A percentile compares a stretch with the other conserved stretches of the same genome.
phyloP scores from a whole-genome alignment of 2,329 filamentous ascomycete genomes.

The Colletotrichum zoysiae region DNA sequence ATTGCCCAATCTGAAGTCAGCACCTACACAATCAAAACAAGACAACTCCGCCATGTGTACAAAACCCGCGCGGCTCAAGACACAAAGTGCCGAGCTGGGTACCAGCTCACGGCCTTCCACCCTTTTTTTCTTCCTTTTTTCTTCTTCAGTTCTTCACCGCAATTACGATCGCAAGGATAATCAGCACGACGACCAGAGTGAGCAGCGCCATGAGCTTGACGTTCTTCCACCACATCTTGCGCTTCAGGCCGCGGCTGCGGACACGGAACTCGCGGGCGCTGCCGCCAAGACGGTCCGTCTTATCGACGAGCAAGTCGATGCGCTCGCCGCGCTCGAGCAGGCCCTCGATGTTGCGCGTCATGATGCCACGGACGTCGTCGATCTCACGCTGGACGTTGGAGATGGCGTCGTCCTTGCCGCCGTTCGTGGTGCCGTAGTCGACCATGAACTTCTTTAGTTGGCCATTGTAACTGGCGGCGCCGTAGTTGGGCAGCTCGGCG shows the following conservation, averaged over 20 bases:
- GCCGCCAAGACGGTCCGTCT: conserved; percentile 92
- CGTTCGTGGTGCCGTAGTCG: conserved; percentile 83
- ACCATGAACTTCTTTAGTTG: conserved; percentile 83
- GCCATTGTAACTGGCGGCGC: conserved; percentile 87
- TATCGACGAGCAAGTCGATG: conserved; percentile 93
- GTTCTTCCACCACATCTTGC: conserved; percentile 99
- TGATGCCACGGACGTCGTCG: conserved; percentile 90
- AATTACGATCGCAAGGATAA: conserved; percentile 68
- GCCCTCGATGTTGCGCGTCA: conserved; percentile 95
- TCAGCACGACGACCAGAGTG: conserved; percentile 73
- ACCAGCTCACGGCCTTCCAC: neutral
- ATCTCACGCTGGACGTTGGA: conserved; percentile 89
- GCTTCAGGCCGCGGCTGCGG: conserved; percentile 84
- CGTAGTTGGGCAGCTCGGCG: conserved; percentile 84
- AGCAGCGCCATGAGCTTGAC: conserved; percentile 90
- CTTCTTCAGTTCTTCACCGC: conserved; percentile 60
- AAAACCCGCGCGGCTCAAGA: neutral
- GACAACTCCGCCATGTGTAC: conserved; percentile 4
- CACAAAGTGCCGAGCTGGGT: neutral
- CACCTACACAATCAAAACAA: conserved; percentile 32
- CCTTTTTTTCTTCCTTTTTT: too few relatives aligned
- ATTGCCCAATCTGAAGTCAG: conserved; percentile 37
- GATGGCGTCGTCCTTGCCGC: conserved; percentile 84
- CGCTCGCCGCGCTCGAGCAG: conserved; percentile 91
- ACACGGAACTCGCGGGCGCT: conserved; percentile 92